These are phyloP conservation scores for Mycena latifolia DNA, from an alignment of 768 basidiomycete species.

Conservation along the genomic window DNA sequence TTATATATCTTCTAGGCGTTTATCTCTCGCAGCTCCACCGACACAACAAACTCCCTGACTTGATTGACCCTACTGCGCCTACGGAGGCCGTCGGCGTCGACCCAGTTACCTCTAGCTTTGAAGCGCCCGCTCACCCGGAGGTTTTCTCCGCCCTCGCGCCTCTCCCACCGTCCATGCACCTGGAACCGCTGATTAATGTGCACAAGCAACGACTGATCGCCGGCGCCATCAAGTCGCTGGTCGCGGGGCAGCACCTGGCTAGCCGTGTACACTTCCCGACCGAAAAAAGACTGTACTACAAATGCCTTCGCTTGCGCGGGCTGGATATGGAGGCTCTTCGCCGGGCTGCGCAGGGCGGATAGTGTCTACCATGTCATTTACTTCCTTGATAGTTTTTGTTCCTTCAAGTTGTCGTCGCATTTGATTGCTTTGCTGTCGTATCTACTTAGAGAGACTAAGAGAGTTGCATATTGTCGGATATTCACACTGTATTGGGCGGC, in stretches of 20 bases:
- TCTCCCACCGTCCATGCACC: slow-evolving; percentile 80
- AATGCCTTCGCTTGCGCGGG: slow-evolving; percentile 78
- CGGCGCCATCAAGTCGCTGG: slow-evolving; percentile 82
- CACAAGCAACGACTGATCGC: slow-evolving; percentile 90
- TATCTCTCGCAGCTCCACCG: slow-evolving; percentile 81
- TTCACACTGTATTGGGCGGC: too few species aligned
- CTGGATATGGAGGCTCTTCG: too few species aligned
- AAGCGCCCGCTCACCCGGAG: slow-evolving; percentile 80
- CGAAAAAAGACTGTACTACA: slow-evolving; percentile 83
- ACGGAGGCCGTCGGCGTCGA: slow-evolving; percentile 76
- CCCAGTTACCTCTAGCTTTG: slow-evolving; percentile 70
- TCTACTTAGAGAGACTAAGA: too few species aligned
- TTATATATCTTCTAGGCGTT: slow-evolving; percentile 61
- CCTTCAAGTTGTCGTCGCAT: too few species aligned
- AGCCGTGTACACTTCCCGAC: slow-evolving; percentile 75
- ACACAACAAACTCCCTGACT: slow-evolving; percentile 76
- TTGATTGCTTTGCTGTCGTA: too few species aligned
- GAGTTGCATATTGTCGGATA: too few species aligned
- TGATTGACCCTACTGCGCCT: slow-evolving; percentile 88
- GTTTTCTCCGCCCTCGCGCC: slow-evolving; percentile 81
- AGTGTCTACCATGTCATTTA: too few species aligned
- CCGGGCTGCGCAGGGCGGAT: too few species aligned
- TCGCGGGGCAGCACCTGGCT: slow-evolving; percentile 87
- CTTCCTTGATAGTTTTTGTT: too few species aligned
- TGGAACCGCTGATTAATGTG: slow-evolving; percentile 90